Evolutionary conservation across 2,329 filamentous ascomycete genomes (phyloP).

Genomic region (Fusarium irregulare): DNA sequence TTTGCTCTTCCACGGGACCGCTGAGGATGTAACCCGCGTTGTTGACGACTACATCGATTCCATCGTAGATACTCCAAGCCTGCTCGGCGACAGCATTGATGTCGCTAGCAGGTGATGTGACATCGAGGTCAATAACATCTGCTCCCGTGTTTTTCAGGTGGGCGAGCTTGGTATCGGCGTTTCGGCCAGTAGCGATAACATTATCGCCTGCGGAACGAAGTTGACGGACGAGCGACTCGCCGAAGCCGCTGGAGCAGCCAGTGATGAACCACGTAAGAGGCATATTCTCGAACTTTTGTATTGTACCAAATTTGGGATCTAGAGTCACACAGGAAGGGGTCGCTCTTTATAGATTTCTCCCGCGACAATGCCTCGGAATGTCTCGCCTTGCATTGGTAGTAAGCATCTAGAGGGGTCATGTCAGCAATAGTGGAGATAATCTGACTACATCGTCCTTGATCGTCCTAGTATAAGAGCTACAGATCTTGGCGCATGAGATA

Average conservation of each 20-base stretch:
- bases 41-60: conserved; percentile 54
- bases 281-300: background rate
- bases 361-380: background rate
- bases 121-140: conserved; percentile 37
- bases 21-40: conserved; percentile 52
- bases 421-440: background rate
- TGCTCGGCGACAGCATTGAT: conserved; percentile 29
- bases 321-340: too few species aligned
- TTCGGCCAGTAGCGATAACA: conserved; percentile 56
- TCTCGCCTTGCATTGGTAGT: background rate
- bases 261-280: conserved; percentile 55
- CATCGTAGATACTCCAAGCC: conserved; percentile 37
- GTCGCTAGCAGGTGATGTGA: background rate
- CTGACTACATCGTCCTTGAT: background rate
- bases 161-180: conserved; percentile 48
- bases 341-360: too few species aligned
- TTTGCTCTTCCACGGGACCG: conserved; percentile 44
- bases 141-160: conserved; percentile 47
- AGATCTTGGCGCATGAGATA: background rate
- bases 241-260: conserved; percentile 58
- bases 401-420: background rate
- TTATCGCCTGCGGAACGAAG: conserved; percentile 54
- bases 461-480: background rate
- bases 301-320: rapidly evolving
- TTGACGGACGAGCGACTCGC: conserved; percentile 52